These are phyloP conservation scores for Sugiyamaella grinbergsii DNA, from an alignment of 1,139 yeast genomes.

Conservation along the genomic window DNA sequence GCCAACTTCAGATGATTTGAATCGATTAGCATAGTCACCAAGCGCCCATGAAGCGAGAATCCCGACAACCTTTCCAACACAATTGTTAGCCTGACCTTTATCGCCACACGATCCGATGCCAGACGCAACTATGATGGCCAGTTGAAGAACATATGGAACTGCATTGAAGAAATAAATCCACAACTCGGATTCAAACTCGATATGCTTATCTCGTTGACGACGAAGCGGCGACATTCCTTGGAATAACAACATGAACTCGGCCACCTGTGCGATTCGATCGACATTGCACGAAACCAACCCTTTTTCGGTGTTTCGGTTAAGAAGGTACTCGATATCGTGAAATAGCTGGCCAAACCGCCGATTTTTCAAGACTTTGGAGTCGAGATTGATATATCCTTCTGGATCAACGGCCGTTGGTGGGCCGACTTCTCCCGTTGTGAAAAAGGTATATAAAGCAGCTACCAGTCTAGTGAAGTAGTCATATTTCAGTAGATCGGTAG, in stretches of 20 bases:
- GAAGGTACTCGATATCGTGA: slow-evolving; percentile 77
- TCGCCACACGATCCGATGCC: slow-evolving; percentile 36
- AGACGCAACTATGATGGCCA: slow-evolving; percentile 44
- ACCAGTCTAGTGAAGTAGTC: slow-evolving; percentile 71
- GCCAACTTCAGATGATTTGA: slow-evolving; percentile 27
- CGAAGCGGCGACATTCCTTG: slow-evolving; percentile 78
- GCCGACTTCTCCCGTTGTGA: slow-evolving; percentile 58
- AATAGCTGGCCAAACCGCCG: slow-evolving; percentile 84
- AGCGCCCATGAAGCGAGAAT: slow-evolving; percentile 39
- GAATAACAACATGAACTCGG: slow-evolving; percentile 67
- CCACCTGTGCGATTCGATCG: slow-evolving; percentile 49
- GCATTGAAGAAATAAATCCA: slow-evolving; percentile 83
- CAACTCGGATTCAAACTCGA: slow-evolving; percentile 86
- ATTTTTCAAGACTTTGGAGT: slow-evolving; percentile 56
- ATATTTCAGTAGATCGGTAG: slow-evolving; percentile 66
- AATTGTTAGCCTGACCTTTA: slow-evolving; percentile 23
- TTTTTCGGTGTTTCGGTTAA: slow-evolving; percentile 67
- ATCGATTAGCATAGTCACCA: slow-evolving; percentile 28
- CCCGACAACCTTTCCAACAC: slow-evolving; percentile 34
- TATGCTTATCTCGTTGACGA: slow-evolving; percentile 79
- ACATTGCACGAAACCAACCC: slow-evolving; percentile 41
- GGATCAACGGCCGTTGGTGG: slow-evolving; percentile 51
- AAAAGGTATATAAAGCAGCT: slow-evolving; percentile 65
- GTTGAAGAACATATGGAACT: slow-evolving; percentile 50
- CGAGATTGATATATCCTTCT: slow-evolving; percentile 39